phyloP scores from a whole-genome alignment of 441 rosid genomes.

The Corymbia calophylla region DNA sequence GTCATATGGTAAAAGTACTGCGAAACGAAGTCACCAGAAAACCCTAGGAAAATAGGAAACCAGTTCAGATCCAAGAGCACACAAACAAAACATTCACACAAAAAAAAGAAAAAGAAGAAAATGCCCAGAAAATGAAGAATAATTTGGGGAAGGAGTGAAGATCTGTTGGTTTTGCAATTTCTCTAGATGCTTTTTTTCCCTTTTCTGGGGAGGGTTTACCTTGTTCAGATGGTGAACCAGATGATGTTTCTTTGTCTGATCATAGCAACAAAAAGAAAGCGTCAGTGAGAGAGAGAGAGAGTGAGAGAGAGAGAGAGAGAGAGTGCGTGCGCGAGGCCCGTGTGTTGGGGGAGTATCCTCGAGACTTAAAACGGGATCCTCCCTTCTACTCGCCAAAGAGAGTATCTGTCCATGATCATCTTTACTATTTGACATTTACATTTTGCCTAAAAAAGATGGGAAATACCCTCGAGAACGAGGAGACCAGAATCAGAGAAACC shows the following conservation, averaged over 20 bases:
- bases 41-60: neutral
- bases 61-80: neutral
- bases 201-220: neutral
- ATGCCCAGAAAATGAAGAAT: neutral
- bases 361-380: neutral
- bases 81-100: neutral
- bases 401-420: neutral
- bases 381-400: neutral
- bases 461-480: neutral
- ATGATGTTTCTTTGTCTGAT: neutral
- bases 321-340: neutral
- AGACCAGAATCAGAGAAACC: neutral
- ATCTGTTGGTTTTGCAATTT: neutral
- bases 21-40: neutral
- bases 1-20: neutral
- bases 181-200: neutral
- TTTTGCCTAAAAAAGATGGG: neutral
- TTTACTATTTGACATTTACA: neutral
- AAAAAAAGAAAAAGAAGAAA: neutral
- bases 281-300: neutral
- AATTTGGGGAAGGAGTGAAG: neutral
- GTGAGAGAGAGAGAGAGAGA: neutral
- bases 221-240: neutral
- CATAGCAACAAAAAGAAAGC: neutral
- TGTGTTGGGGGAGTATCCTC: neutral